Evolutionary conservation across 345 rosid species (phyloP).

Genomic region (Gossypioides kirkii): DNA sequence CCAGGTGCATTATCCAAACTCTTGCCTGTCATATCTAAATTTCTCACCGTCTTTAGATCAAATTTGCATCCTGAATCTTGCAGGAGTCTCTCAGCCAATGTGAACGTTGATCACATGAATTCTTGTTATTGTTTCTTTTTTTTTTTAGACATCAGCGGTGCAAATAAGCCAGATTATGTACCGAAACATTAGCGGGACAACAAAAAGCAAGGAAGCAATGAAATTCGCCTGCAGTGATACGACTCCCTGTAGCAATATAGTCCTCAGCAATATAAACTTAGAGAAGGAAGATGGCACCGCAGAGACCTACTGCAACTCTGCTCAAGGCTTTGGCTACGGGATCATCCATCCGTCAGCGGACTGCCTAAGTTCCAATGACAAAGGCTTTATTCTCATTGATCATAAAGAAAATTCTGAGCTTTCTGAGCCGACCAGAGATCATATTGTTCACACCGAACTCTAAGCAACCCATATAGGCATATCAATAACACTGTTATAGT

Average conservation of each 20-base stretch:
- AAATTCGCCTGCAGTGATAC: constrained; percentile 89
- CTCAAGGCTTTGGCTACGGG: constrained; percentile 75
- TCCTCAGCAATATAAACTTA: constrained; percentile 65
- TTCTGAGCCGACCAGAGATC: constrained; percentile 21
- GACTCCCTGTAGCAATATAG: constrained; percentile 79
- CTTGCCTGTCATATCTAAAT: constrained; percentile 1
- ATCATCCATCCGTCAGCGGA: constrained; percentile 83
- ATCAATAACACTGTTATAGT: background rate
- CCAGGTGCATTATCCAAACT: constrained; percentile 46
- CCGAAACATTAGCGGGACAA: constrained; percentile 74
- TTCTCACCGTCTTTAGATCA: background rate
- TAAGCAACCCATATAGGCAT: constrained; percentile 21
- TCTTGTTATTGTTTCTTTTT: background rate
- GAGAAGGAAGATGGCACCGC: constrained; percentile 66
- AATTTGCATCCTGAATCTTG: background rate
- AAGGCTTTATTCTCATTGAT: constrained; percentile 23
- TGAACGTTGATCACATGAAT: constrained; percentile 4
- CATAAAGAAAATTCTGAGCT: constrained; percentile 7
- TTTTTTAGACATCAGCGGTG: constrained; percentile 72
- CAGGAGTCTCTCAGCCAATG: background rate
- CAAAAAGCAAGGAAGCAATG: constrained; percentile 68
- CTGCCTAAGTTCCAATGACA: constrained; percentile 68
- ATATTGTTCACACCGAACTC: constrained; percentile 57
- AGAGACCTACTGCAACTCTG: constrained; percentile 89
- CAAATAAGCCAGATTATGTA: constrained; percentile 78